Base-by-base conservation (phyloP, 2,329 filamentous ascomycete genomes). In the Mariannaea elegans region DNA sequence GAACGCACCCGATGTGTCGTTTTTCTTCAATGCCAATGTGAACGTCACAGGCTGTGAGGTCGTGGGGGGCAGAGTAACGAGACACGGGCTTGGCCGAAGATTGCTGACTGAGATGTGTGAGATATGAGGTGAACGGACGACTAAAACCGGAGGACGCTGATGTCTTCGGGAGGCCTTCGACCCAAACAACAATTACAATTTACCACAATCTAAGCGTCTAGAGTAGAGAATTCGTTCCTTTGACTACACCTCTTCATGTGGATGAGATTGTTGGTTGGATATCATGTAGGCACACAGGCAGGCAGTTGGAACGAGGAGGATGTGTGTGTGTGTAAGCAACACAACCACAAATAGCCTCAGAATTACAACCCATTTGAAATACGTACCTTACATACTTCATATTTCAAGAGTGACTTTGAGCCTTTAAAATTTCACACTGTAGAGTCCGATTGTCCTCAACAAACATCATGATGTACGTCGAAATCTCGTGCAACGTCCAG, bases 201-300 rank as follows among this genome's bases (percentile, higher is more conserved):
- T 9, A 27, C 24, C 29, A 46, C 24, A 29, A 38, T n/a, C n/a
- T n/a, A 4, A 41, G 31, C 14, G 41, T 13, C 27, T 18, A 29
- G 19, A 38, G 27, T 4, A 18, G 9, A 27, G 16, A 24, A 55
- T 49, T 61, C 47, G 52, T 47, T 39, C 58, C 58, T 61, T 56
- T 61, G 53, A 34, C 44, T 27, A 61, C 48, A 34, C 48, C 54
- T 57, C 54, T 31, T 36, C 21, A n/a, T 36, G 47, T 27, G 32
- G 47, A 10, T 19, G 31, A 32, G 21, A 34, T 27, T 21, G 24
- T 5, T 27, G 47, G 47, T 29, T 31, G 47, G 47, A 19, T 27
- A 32, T 38, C 34, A n/a, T 23, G 39, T 39, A 6, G 24, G 24
- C 9, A 27, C 24, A 27, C 16, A 50, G 41, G 44, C 23, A 13